Base-by-base conservation (phyloP, 345 rosid genomes). In the Hypericum androsaemum region DNA sequence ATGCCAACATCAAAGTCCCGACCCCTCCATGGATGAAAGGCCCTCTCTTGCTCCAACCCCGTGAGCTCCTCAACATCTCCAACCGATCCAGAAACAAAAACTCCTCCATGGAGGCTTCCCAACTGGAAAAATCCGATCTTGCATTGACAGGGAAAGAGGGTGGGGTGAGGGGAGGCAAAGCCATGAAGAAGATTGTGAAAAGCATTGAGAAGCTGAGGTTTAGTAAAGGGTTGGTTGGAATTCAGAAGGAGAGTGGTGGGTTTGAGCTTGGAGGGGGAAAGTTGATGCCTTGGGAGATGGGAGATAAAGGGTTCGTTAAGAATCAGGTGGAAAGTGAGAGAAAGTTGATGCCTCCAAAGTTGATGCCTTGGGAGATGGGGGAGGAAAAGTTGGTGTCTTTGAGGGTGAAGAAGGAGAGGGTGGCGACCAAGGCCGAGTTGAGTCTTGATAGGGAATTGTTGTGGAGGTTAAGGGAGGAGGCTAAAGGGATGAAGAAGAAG, bases 11-110 rank as follows among this genome's bases (percentile, higher is more conserved):
- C 47, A 75, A 51, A 67, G 43, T 63, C 53, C 81, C 87, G 15
- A 73, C 82, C 3, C 71, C 96, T 63, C 96, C 96, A 46, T 84
- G 94, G 96, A 78, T 80, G 79, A 76, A 65, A 56, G 70, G 73
- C 63, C 77, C 85, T 47, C 69, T 77, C 48, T 67, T 76, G 53
- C 76, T 71, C 56, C 78, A 70, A 57, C 73, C 85, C 43, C 72
- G 68, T n/a, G 75, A 80, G 46, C 43, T 76, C 53, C 40, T 49
- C 43, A 57, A 76, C 58, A 67, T 63, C 54, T 55, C 75, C 0
- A 42, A 56, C 2, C 32, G 32, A 61, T 56, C 68, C 58, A 48
- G 22, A 54, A 47, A 37, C 12, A 68, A 64, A 43, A 70, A 38
- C 28, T 15, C 40, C 35, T 60, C 54, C 28, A 60, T 12, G n/a